These are phyloP conservation scores for Aegle marmelos DNA, from an alignment of 345 rosid species.

Conservation along the genomic window DNA sequence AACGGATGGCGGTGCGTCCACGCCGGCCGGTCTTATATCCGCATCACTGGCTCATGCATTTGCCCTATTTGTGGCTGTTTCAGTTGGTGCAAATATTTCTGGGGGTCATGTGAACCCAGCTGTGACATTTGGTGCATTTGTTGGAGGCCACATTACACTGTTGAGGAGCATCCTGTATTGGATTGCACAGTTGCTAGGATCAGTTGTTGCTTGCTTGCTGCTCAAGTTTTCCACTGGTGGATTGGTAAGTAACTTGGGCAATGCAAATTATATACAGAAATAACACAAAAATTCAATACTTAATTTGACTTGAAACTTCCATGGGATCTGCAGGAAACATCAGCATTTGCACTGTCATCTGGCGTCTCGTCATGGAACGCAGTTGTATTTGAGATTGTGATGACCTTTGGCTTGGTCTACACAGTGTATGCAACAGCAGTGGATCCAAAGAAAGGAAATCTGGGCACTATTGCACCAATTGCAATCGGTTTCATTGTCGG, in stretches of 20 bases:
- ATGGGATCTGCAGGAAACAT: conserved; percentile 25
- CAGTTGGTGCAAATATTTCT: conserved; percentile 74
- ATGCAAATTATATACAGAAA: neutral
- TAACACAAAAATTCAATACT: neutral
- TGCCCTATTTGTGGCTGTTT: conserved; percentile 70
- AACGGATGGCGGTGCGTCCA: conserved; percentile 43
- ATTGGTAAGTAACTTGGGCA: conserved; percentile 34
- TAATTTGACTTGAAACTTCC: neutral
- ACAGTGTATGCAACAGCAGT: conserved; percentile 66
- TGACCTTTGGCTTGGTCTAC: conserved; percentile 71
- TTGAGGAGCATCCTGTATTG: conserved; percentile 66
- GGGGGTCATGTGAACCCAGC: conserved; percentile 95
- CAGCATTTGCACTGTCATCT: conserved; percentile 38
- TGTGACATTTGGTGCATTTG: conserved; percentile 79
- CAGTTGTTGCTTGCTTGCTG: conserved; percentile 75
- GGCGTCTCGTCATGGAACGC: conserved; percentile 49
- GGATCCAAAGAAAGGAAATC: conserved; percentile 55
- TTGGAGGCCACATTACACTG: conserved; percentile 71
- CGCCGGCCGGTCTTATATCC: conserved; percentile 67
- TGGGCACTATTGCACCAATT: conserved; percentile 47
- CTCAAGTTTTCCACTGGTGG: conserved; percentile 75
- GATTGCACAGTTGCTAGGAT: conserved; percentile 81
- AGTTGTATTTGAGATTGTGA: conserved; percentile 59
- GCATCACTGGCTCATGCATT: conserved; percentile 77
- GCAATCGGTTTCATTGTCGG: conserved; percentile 58